Evolutionary conservation across 495 filamentous ascomycete genomes (phyloP).

Genomic region (Pyrenopolyporus hunteri): DNA sequence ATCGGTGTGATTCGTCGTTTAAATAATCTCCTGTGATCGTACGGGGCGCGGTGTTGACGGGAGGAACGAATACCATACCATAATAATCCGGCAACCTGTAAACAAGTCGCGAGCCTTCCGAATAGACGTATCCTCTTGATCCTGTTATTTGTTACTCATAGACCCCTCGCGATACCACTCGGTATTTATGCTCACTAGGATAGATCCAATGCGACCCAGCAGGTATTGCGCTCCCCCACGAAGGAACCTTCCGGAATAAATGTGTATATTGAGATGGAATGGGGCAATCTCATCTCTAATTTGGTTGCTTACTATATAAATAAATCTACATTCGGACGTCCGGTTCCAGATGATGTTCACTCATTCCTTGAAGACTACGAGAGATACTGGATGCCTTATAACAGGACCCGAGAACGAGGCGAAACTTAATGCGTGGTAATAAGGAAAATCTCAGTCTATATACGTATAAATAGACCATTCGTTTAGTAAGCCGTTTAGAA

Average conservation of each 20-base stretch:
- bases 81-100: too few species aligned
- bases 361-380: constrained; percentile 36
- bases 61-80: too few species aligned
- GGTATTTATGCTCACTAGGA: constrained; percentile 49
- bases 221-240: constrained; percentile 29
- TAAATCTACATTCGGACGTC: constrained; percentile 39
- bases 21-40: too few species aligned
- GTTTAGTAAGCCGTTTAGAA: too few species aligned
- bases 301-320: constrained; percentile 42
- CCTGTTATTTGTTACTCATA: too few species aligned
- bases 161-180: constrained; percentile 44
- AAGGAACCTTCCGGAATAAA: constrained; percentile 39
- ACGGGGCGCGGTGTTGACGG: too few species aligned
- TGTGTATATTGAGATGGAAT: constrained; percentile 44
- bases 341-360: constrained; percentile 36
- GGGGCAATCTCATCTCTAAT: constrained; percentile 42
- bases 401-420: constrained; percentile 38
- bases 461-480: too few species aligned
- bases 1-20: too few species aligned
- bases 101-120: too few species aligned
- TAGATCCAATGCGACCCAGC: constrained; percentile 33
- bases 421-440: too few species aligned
- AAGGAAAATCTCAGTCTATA: too few species aligned
- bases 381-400: constrained; percentile 47
- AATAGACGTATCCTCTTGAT: too few species aligned